Conservation (phyloP, 208 protist genomes). For the Tetramitus jugosus region DNA sequence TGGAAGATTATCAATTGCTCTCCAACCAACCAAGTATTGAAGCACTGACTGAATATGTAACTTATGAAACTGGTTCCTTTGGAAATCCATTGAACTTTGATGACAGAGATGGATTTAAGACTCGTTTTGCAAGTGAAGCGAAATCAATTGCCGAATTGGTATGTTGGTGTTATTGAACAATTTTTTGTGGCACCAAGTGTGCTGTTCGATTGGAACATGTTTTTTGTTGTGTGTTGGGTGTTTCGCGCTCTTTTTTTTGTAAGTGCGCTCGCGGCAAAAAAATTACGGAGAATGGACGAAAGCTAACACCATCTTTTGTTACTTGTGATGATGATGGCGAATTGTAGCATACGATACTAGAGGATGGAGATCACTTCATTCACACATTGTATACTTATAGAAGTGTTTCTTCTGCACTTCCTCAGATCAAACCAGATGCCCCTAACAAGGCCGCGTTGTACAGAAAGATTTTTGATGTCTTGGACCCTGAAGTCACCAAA, state of each 20-base stretch:
- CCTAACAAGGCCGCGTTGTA: slow-evolving; percentile 50
- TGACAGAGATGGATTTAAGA: slow-evolving; percentile 37
- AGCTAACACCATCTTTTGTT: no score
- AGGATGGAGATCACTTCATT: slow-evolving; percentile 41
- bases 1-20: background rate
- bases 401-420: slow-evolving; percentile 39
- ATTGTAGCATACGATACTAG: slow-evolving; percentile 38
- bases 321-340: no score
- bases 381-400: slow-evolving; percentile 53
- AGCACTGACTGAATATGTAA: background rate
- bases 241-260: no score
- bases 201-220: no score
- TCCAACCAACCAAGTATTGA: slow-evolving; percentile 11
- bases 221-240: no score
- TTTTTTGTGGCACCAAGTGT: slow-evolving; percentile 15
- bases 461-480: slow-evolving; percentile 43
- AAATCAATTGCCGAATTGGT: slow-evolving; percentile 32
- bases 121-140: slow-evolving; percentile 34
- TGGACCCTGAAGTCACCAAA: slow-evolving; percentile 54
- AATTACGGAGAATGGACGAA: no score
- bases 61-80: background rate
- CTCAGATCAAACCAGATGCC: slow-evolving; percentile 47
- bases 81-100: slow-evolving; percentile 7
- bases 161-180: background rate
- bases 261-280: no score